A percentile compares a stretch with the other conserved stretches of the same genome.
Conservation (phyloP, 768 basidiomycete species). For the Kwoniella dejecticola region DNA sequence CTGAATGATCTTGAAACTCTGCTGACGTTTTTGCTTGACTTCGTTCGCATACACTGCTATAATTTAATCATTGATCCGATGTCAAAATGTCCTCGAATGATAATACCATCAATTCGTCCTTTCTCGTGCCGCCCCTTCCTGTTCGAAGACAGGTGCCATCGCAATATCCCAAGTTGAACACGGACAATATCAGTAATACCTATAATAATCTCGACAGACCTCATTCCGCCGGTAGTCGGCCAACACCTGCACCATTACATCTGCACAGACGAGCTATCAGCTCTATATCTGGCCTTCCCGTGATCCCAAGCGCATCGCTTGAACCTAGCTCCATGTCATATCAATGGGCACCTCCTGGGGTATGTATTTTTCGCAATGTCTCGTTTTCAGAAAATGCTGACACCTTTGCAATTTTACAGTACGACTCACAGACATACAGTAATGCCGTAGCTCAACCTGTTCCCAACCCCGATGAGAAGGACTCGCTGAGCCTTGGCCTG, state of each 20-base stretch:
- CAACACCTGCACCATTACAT: slow-evolving; percentile 2
- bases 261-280: slow-evolving; percentile 1
- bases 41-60: too few species aligned
- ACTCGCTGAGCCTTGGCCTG: slow-evolving; percentile 7
- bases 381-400: neutral
- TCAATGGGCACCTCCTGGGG: slow-evolving; percentile 18
- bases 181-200: neutral
- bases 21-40: too few species aligned
- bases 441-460: neutral
- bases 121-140: slow-evolving; percentile 6
- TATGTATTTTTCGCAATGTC: neutral
- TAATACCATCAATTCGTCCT: slow-evolving; percentile 5
- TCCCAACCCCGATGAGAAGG: slow-evolving; percentile 16
- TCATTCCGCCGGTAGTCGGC: slow-evolving; percentile 10
- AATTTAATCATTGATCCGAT: neutral
- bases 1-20: too few species aligned
- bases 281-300: slow-evolving; percentile 21
- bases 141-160: slow-evolving; percentile 13
- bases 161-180: slow-evolving; percentile 1
- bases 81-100: neutral
- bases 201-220: neutral
- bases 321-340: slow-evolving; percentile 21
- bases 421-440: slow-evolving; percentile 10
- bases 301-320: slow-evolving; percentile 19
- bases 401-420: slow-evolving; percentile 1